Conservation (phyloP, 257 asterid species). For the Oldenlandia corymbosa region DNA sequence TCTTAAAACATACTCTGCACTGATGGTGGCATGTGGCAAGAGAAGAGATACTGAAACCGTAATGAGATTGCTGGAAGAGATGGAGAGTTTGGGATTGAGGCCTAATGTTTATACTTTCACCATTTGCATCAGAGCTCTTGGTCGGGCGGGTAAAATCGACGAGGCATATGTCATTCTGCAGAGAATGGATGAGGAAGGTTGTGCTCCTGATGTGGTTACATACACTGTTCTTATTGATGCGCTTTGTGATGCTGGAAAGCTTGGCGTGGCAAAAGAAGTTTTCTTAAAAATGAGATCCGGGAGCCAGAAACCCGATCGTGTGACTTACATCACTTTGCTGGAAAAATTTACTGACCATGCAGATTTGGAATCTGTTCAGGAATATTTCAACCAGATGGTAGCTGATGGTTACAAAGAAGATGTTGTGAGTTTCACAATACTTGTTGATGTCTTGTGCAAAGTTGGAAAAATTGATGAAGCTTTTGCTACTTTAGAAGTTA, state of each 20-base stretch:
- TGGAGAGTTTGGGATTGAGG: slow-evolving; percentile 72
- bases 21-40: slow-evolving; percentile 92
- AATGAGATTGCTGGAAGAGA: slow-evolving; percentile 70
- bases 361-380: slow-evolving; percentile 63
- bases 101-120: slow-evolving; percentile 91
- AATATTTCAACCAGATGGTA: slow-evolving; percentile 68
- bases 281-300: slow-evolving; percentile 69
- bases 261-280: slow-evolving; percentile 63
- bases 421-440: slow-evolving; percentile 79
- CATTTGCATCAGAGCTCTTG: slow-evolving; percentile 88
- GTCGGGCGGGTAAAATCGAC: slow-evolving; percentile 75
- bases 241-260: slow-evolving; percentile 83
- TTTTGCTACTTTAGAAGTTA: slow-evolving; percentile 50
- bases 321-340: slow-evolving; percentile 81
- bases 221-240: slow-evolving; percentile 93
- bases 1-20: slow-evolving; percentile 88
- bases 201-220: slow-evolving; percentile 90
- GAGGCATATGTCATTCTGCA: slow-evolving; percentile 62
- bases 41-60: slow-evolving; percentile 71
- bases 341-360: slow-evolving; percentile 70
- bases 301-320: slow-evolving; percentile 83
- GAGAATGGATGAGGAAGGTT: slow-evolving; percentile 83
- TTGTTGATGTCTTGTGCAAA: slow-evolving; percentile 74
- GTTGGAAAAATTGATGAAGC: slow-evolving; percentile 65
- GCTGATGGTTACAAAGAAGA: slow-evolving; percentile 75